phyloP scores from a whole-genome alignment of 2,329 filamentous ascomycete genomes.

The Ophiosphaerella korrae region DNA sequence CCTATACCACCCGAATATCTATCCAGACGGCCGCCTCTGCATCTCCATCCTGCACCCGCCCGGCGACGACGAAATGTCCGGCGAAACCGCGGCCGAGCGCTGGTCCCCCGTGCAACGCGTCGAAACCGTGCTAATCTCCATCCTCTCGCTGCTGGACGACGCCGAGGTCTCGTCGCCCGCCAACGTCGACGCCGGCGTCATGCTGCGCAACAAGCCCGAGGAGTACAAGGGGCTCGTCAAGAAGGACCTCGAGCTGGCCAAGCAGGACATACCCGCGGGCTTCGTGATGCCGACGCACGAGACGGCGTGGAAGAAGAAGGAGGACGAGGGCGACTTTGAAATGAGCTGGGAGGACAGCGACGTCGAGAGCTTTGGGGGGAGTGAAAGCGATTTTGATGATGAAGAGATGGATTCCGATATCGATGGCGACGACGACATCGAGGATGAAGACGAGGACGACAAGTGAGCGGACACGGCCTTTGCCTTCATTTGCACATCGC shows the following conservation, averaged over 20 bases:
- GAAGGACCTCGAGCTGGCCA: slow-evolving; percentile 73
- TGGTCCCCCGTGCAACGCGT: slow-evolving; percentile 95
- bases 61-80: slow-evolving; percentile 90
- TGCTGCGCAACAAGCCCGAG: slow-evolving; percentile 75
- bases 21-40: slow-evolving; percentile 86
- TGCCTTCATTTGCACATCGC: no score
- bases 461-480: slow-evolving; percentile 7
- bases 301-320: slow-evolving; percentile 65
- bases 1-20: slow-evolving; percentile 93
- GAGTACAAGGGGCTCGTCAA: slow-evolving; percentile 73
- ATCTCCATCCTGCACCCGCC: slow-evolving; percentile 95
- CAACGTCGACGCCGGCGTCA: slow-evolving; percentile 89
- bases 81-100: slow-evolving; percentile 85
- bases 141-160: slow-evolving; percentile 89
- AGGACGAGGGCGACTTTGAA: slow-evolving; percentile 64
- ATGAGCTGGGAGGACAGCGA: slow-evolving; percentile 54
- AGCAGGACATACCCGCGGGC: slow-evolving; percentile 76
- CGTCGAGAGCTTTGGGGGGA: slow-evolving; percentile 74
- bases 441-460: slow-evolving; percentile 37
- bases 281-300: slow-evolving; percentile 81
- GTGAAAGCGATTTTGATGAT: slow-evolving; percentile 59
- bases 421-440: slow-evolving; percentile 50
- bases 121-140: slow-evolving; percentile 91
- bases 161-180: slow-evolving; percentile 92
- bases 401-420: slow-evolving; percentile 64